phyloP scores from a whole-genome alignment of 169 alveolate species.

The Plasmodium vivax region DNA sequence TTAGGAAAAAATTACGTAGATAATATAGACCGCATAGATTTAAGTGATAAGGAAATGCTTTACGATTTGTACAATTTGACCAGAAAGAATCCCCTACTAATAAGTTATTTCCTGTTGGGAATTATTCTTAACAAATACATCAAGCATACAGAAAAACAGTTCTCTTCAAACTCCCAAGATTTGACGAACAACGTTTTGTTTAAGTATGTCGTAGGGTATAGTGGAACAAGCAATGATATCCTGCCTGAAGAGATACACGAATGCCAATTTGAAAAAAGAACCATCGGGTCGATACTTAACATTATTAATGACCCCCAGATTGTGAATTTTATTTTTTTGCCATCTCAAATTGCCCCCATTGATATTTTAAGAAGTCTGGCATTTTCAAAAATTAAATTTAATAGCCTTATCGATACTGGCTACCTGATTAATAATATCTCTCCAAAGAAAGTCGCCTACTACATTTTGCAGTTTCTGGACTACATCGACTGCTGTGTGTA shows the following conservation, averaged over 20 bases:
- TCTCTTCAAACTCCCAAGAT: constrained; percentile 92
- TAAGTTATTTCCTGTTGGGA: constrained; percentile 84
- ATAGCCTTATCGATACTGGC: constrained; percentile 68
- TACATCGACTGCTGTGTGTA: constrained; percentile 72
- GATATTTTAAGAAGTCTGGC: constrained; percentile 42
- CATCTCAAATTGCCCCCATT: constrained; percentile 61
- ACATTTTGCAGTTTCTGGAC: constrained; percentile 54
- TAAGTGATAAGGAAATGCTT: constrained; percentile 86
- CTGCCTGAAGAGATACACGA: constrained; percentile 91
- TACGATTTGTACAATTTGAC: constrained; percentile 78
- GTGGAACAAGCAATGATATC: constrained; percentile 94
- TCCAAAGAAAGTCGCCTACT: constrained; percentile 68
- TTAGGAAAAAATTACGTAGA: constrained; percentile 46
- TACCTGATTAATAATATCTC: constrained; percentile 70
- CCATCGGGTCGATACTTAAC: constrained; percentile 89
- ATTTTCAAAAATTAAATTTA: constrained; percentile 44
- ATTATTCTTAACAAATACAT: constrained; percentile 87
- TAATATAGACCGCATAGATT: constrained; percentile 84
- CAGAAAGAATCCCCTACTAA: constrained; percentile 83
- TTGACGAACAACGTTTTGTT: constrained; percentile 90
- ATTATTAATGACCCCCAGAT: constrained; percentile 80
- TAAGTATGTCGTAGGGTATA: constrained; percentile 91
- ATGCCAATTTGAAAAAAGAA: constrained; percentile 90
- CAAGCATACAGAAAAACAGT: constrained; percentile 88
- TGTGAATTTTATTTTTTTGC: constrained; percentile 70